phyloP scores from a whole-genome alignment of 768 basidiomycete genomes.

The Lactarius evosmus region DNA sequence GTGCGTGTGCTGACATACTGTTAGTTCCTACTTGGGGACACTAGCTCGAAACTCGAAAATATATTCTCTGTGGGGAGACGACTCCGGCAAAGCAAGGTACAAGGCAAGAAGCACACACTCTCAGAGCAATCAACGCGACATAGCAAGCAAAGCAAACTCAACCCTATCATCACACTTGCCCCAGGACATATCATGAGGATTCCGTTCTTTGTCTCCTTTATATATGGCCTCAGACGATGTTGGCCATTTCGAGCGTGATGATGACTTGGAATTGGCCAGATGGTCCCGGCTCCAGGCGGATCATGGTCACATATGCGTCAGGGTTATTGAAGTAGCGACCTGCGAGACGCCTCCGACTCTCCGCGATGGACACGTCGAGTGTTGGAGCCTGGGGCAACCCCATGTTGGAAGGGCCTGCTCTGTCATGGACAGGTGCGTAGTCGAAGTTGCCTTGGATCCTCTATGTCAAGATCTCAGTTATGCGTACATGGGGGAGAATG shows the following conservation, averaged over 20 bases:
- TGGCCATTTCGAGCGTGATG: constrained; percentile 2
- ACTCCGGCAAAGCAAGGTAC: neutral
- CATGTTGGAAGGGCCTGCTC: neutral
- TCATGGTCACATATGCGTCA: neutral
- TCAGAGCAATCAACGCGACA: no score
- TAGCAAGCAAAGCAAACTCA: no score
- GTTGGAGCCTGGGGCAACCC: neutral
- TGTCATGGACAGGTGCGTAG: neutral
- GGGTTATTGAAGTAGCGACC: constrained; percentile 6
- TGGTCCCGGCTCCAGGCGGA: neutral
- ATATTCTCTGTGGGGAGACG: neutral
- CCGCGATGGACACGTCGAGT: neutral
- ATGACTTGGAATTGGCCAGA: neutral
- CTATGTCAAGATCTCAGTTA: neutral
- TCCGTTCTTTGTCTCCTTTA: no score
- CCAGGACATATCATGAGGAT: no score
- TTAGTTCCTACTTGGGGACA: neutral
- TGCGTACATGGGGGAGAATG: neutral
- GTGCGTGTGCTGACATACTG: neutral
- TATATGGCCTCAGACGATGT: no score
- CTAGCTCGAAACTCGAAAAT: neutral
- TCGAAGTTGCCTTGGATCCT: neutral
- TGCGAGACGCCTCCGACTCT: constrained; percentile 2
- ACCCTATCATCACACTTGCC: no score
- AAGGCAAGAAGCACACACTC: neutral